A percentile compares a stretch with the other conserved stretches of the same genome.
These are phyloP conservation scores for Aspergillus wentii DNA, from an alignment of 495 filamentous ascomycete genomes.

Conservation along the genomic window DNA sequence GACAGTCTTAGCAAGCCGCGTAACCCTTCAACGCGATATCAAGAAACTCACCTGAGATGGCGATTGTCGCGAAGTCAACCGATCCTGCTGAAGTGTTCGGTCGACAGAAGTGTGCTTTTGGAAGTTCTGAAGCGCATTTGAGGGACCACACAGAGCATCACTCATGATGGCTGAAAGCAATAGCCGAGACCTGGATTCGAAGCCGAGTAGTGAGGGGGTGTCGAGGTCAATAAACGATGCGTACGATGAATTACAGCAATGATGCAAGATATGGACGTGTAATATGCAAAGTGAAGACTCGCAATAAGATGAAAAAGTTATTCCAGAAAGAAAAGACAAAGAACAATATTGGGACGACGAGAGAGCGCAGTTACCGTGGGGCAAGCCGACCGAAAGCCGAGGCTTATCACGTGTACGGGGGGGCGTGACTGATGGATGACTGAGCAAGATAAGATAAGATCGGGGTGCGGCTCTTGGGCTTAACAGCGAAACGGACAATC, in stretches of 20 bases:
- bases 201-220: too few species aligned
- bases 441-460: constrained; percentile 36
- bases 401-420: not conserved
- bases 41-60: constrained; percentile 47
- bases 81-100: constrained; percentile 80
- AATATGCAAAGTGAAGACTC: too few species aligned
- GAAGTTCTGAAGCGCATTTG: constrained; percentile 81
- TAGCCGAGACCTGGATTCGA: not conserved
- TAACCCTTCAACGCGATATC: too few species aligned
- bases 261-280: too few species aligned
- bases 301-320: too few species aligned
- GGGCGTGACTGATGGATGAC: constrained; percentile 5
- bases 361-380: not conserved
- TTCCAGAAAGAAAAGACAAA: not conserved
- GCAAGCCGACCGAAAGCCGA: not conserved
- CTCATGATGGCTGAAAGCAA: constrained; percentile 51
- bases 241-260: too few species aligned
- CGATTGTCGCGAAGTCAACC: constrained; percentile 49
- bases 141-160: constrained; percentile 82
- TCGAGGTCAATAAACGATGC: too few species aligned
- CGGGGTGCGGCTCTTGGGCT: constrained; percentile 15
- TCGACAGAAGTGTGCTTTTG: constrained; percentile 76
- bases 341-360: not conserved
- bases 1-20: constrained; percentile 12
- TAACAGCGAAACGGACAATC: constrained; percentile 23